phyloP scores from a whole-genome alignment of 2,329 filamentous ascomycete genomes.

The Epichloe elymi region DNA sequence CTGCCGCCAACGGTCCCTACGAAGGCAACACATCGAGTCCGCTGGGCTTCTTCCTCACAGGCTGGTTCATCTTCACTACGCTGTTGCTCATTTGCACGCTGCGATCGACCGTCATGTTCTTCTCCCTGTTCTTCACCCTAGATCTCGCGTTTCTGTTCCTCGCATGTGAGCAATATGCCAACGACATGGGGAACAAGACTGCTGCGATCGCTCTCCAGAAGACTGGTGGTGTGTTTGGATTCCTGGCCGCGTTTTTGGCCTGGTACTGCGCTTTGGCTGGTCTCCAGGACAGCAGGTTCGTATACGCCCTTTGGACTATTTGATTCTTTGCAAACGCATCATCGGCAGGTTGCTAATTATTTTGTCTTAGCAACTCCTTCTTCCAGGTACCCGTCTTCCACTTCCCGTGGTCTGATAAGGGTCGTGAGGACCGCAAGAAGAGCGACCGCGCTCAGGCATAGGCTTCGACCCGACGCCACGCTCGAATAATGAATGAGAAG shows the following conservation, averaged over 20 bases:
- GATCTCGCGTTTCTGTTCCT: constrained; percentile 66
- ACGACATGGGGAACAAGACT: constrained; percentile 34
- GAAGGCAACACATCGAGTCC: constrained; percentile 35
- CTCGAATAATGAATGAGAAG: background rate
- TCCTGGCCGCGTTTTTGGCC: constrained; percentile 66
- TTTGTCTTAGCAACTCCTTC: constrained; percentile 56
- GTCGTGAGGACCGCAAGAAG: constrained; percentile 44
- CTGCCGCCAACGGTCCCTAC: constrained; percentile 32
- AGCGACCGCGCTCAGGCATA: constrained; percentile 14
- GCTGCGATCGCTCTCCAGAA: constrained; percentile 43
- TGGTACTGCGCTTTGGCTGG: constrained; percentile 83
- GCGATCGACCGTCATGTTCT: constrained; percentile 66
- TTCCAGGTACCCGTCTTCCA: constrained; percentile 85
- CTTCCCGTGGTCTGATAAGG: constrained; percentile 87
- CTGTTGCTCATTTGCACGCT: constrained; percentile 62
- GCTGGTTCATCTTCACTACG: constrained; percentile 79
- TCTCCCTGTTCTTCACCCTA: constrained; percentile 62
- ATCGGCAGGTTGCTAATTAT: background rate
- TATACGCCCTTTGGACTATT: constrained; percentile 5
- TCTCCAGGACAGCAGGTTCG: constrained; percentile 58
- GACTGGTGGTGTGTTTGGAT: constrained; percentile 67
- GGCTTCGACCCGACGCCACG: background rate
- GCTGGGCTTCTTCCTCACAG: constrained; percentile 60
- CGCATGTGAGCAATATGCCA: constrained; percentile 46
- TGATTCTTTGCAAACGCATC: background rate